Evolutionary conservation across 169 alveolate species (phyloP).

Genomic region (Plasmodium yoelii): DNA sequence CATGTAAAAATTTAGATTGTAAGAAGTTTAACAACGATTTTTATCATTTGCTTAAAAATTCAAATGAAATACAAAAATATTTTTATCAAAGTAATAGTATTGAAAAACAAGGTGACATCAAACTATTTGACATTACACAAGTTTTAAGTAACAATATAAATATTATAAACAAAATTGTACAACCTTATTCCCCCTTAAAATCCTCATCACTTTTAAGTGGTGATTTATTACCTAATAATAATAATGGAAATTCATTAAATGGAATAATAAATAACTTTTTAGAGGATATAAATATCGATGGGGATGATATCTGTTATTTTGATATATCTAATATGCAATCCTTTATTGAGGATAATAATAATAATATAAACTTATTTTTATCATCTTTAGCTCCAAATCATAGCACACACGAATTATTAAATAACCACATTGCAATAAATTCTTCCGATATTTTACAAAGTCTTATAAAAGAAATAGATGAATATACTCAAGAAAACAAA

Average conservation of each 20-base stretch:
- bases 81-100: conserved; percentile 41
- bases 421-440: background rate
- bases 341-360: conserved; percentile 43
- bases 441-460: conserved; percentile 11
- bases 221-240: background rate
- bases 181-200: conserved; percentile 25
- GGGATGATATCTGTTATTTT: background rate
- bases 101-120: conserved; percentile 43
- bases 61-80: conserved; percentile 28
- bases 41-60: conserved; percentile 43
- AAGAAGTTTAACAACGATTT: conserved; percentile 73
- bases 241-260: conserved; percentile 39
- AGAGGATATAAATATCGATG: conserved; percentile 13
- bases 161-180: conserved; percentile 17
- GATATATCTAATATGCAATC: conserved; percentile 13
- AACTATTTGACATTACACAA: conserved; percentile 67
- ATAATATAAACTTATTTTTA: conserved; percentile 43
- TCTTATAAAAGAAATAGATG: conserved; percentile 17
- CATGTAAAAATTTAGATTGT: conserved; percentile 68
- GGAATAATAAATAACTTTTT: conserved; percentile 50
- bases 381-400: conserved; percentile 15
- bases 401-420: background rate
- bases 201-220: conserved; percentile 11
- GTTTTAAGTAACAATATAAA: conserved; percentile 35
- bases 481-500: background rate